Base-by-base conservation (phyloP, 495 filamentous ascomycete species). In the Haplographium delicatum region DNA sequence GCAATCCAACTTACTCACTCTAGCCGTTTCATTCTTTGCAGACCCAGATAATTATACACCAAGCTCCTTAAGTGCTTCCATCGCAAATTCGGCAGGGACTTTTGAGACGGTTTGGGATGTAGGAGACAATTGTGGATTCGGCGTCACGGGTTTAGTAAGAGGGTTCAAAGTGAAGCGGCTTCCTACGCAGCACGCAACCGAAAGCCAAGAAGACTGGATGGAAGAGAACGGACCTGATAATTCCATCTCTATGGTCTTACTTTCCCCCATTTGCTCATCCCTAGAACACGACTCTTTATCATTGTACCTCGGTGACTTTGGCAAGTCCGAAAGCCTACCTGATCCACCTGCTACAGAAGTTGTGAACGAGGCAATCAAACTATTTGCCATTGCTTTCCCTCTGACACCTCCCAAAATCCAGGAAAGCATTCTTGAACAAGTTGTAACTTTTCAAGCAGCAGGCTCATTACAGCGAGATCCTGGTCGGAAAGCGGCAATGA, bases 21-120 rank as follows among this genome's bases (percentile, higher is more conserved):
- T 95, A 10, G 90, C 93, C 5, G 83, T 96, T 16, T 86, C 89
- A 0, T 84, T 89, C 2, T 96, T 99, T 66, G 88, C 93, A 6
- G 90, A 97, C 60, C 89, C 94, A 0, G 91, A 96, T 50, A 87
- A 85, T 52, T 86, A 86, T 54, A 83, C 84, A 6, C 80, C 89
- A 3, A 89, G 81, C 55, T 90, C 89, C 15, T 65, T 97, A 20
- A 95, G 93, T 61, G 85, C 88, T 16, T 89, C 90, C 1, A 97
- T 99, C 59, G 91, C 91, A 3, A 91, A 81, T 52, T 86, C 91
- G n/a, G 84, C 88, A 3, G 88, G 85, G 0, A 85, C 80, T 24
- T 96, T 97, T 60, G 93, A 99, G 51, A 86, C 76, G 2, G 76
- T 99, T 18, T 99, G 93, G 93, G 93, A 97, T 47, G 76, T 94